A percentile compares a stretch with the other conserved stretches of the same genome.
These are phyloP conservation scores for Silene vulgaris DNA, from an alignment of 179 eudicot genomes.

Conservation along the genomic window DNA sequence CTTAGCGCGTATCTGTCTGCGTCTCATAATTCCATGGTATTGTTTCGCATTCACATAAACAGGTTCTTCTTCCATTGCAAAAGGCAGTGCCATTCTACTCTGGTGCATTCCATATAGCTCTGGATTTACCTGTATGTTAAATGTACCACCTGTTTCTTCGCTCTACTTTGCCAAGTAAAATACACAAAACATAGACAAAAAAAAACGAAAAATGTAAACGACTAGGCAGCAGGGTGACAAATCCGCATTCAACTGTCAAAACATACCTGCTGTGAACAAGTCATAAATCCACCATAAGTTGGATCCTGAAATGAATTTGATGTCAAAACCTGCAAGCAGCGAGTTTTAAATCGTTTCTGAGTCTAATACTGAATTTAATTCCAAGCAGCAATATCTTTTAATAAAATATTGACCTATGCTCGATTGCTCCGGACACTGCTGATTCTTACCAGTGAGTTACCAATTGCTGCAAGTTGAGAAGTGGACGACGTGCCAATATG, in stretches of 20 bases:
- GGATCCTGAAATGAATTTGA: conserved; percentile 33
- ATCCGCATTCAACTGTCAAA: conserved; percentile 1
- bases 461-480: conserved; percentile 30
- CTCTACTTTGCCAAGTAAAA: too few relatives aligned
- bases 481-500: conserved; percentile 16
- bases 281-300: conserved; percentile 27
- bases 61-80: conserved; percentile 39
- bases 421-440: background rate
- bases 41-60: conserved; percentile 41
- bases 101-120: conserved; percentile 32
- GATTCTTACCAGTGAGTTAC: conserved; percentile 36
- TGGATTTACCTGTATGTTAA: conserved; percentile 26
- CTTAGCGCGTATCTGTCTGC: conserved; percentile 39
- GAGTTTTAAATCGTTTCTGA: background rate
- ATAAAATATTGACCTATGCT: background rate
- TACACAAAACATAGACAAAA: too few relatives aligned
- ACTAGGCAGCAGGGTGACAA: background rate
- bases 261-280: conserved; percentile 36
- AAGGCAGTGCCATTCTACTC: conserved; percentile 33
- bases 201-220: background rate
- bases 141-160: too few relatives aligned
- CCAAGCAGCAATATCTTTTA: background rate
- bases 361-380: background rate
- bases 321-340: conserved; percentile 26
- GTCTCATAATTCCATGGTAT: conserved; percentile 40